phyloP scores from a whole-genome alignment of 2,329 filamentous ascomycete species.

The Aspergillus costaricaensis region DNA sequence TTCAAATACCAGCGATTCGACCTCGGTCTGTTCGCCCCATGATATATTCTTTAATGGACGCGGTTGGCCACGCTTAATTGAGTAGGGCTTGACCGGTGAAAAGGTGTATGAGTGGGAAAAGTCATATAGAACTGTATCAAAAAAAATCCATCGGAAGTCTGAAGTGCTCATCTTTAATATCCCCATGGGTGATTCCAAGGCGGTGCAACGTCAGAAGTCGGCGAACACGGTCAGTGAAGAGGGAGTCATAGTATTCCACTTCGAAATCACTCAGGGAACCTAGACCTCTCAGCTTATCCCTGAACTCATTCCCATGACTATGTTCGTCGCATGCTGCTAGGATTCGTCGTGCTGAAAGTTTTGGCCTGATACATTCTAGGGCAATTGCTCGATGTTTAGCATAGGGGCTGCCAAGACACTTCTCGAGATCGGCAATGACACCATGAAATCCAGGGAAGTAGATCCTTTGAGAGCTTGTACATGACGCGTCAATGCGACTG shows the following conservation, averaged over 20 bases:
- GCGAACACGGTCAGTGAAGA: constrained; percentile 11
- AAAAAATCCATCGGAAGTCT: constrained; percentile 17
- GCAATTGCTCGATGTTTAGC: constrained; percentile 1
- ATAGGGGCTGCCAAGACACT: background rate
- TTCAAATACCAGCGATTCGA: background rate
- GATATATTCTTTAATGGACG: constrained; percentile 5
- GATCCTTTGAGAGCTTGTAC: constrained; percentile 6
- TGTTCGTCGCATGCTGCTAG: background rate
- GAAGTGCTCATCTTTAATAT: constrained; percentile 19
- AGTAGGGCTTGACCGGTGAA: constrained; percentile 5
- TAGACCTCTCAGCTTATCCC: background rate
- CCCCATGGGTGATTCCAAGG: constrained; percentile 16
- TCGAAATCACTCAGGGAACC: constrained; percentile 10
- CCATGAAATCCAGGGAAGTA: constrained; percentile 8
- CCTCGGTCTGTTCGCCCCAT: background rate
- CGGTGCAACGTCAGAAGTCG: constrained; percentile 13
- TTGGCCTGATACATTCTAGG: constrained; percentile 5
- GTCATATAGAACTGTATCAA: constrained; percentile 17
- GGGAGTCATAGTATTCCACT: constrained; percentile 10
- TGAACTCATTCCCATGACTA: background rate
- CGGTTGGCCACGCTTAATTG: background rate
- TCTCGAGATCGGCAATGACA: constrained; percentile 1
- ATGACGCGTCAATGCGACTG: constrained; percentile 1
- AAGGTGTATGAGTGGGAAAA: constrained; percentile 10
- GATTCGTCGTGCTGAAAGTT: constrained; percentile 7